These are phyloP conservation scores for Biancaea sappan DNA, from an alignment of 306 rosid species.

Conservation along the genomic window DNA sequence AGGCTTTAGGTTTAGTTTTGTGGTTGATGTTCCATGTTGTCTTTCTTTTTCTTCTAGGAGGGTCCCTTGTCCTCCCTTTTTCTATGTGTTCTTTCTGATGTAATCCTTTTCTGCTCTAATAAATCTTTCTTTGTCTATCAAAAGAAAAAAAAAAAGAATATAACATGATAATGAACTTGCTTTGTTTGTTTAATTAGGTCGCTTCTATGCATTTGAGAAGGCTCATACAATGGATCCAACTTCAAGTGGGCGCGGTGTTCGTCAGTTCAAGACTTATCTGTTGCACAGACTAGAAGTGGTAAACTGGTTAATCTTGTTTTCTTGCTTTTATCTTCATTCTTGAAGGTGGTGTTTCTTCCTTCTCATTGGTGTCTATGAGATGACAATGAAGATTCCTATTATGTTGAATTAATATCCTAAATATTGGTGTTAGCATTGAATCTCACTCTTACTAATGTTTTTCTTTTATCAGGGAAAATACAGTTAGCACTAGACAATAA, in stretches of 20 bases:
- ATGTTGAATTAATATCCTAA: neutral
- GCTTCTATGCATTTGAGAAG: slow-evolving; percentile 69
- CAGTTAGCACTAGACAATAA: neutral
- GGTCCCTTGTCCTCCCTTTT: too few relatives aligned
- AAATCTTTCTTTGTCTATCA: too few relatives aligned
- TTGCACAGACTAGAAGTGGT: slow-evolving; percentile 68
- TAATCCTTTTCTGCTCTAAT: too few relatives aligned
- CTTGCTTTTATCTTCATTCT: neutral
- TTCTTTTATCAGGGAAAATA: neutral
- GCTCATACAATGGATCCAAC: slow-evolving; percentile 62
- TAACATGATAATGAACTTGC: slow-evolving; percentile 2
- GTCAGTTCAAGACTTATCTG: slow-evolving; percentile 68
- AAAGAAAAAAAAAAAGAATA: too few relatives aligned
- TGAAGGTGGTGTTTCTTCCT: slow-evolving; percentile 8
- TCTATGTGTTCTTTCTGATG: too few relatives aligned
- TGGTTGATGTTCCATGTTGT: too few relatives aligned
- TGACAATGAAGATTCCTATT: neutral
- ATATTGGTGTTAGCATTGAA: neutral
- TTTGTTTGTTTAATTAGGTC: slow-evolving; percentile 47
- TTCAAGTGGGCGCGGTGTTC: slow-evolving; percentile 76
- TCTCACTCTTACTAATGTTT: neutral
- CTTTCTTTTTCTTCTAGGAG: too few relatives aligned
- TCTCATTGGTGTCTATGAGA: neutral
- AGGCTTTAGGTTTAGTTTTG: too few relatives aligned
- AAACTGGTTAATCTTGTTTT: neutral